Evolutionary conservation across 148 eudicot species (phyloP), one percentile per base, ranked within the genome.

Genomic region (Agrostemma githago): DNA sequence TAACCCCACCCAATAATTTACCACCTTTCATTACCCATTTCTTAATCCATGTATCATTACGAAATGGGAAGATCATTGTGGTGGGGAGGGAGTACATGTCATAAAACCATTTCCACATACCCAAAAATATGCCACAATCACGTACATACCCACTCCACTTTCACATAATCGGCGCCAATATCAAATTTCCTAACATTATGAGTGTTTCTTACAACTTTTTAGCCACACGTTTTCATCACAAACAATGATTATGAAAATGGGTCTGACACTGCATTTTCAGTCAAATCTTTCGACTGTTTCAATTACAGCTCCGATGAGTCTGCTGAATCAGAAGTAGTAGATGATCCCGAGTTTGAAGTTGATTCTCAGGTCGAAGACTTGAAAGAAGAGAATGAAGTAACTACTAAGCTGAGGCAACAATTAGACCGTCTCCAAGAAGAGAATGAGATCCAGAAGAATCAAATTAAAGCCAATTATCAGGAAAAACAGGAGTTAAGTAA

Each of bases 261-360:
- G 8, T 69, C 75, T 44, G 62, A 38, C 48, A 66, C 77, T 2
- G 85, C 72, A 16, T 41, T 34, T 69, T 71, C 78, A 3, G 88
- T 84, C 39, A 88, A 79, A 76, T 84, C 86, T 4, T 86, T 82
- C 48, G 96, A 88, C 43, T 84, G 87, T 84, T 88, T 80, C 56
- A 74, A 82, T 43, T 87, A 82, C 75, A 89, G 77, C 63, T 85
- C 83, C 8, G 88, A 86, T 75, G 89, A 85, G 40, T 74, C 73
- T 11, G 78, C 60, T 53, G 91, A 83, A 62, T 93, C 98, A 20
- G 98, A 94, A 77, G 81, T 89, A 53, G 93, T n/a, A n/a, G n/a
- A 89, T 73, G 97, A 94, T 76, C 92, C 90, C 5, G 88, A 86
- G 53, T 72, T 66, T 46, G 86, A 83, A 41, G 86, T 42, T 17